Evolutionary conservation across 1,284 basidiomycete genomes (phyloP), one percentile per base, ranked within the genome.

Genomic region (Puccinia polysora): DNA sequence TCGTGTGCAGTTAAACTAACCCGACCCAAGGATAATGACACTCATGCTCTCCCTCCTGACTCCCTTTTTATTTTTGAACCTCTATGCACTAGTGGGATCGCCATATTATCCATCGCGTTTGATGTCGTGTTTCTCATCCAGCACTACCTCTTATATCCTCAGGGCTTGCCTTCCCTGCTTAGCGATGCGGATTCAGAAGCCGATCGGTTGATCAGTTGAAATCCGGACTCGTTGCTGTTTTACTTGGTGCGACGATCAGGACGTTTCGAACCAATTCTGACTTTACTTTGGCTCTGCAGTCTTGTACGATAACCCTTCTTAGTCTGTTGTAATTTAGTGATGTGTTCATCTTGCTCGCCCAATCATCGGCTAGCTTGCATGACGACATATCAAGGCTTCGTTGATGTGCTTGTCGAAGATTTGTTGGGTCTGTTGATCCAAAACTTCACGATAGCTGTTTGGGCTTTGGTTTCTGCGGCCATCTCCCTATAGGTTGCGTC

Each of bases 91-190:
- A 74, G 65, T 20, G 78, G 76, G 0, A 67, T 78, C 5, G 73
- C 74, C 0, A 40, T 76, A 5, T 45, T 79, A 32, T 76, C 75
- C 12, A 73, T 78, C 30, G 73, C 28, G 1, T 79, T 78, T 58
- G 78, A 79, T 55, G 53, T 68, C 0, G 56, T 75, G 5, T 50
- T 79, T 28, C 70, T 77, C 6, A 56, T 74, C 36, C 78, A 79
- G 69, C 78, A 78, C 63, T 78, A 78, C 52, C 43, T 73, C 2
- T 8, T 77, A 20, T 78, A 76, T 52, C 63, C 59, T n/a, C 59
- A 63, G 47, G 47, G 10, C 30, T 32, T 58, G 30, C 56, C 56
- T 23, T 40, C 23, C 47, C 10, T 49, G 23, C 38, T 36, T 18
- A 40, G 25, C 8, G 40, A 63, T 8, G 18, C 10, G 8, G 23